Evolutionary conservation across 2,329 filamentous ascomycete genomes (phyloP).

Genomic region (Sarocladiaceae sp.): DNA sequence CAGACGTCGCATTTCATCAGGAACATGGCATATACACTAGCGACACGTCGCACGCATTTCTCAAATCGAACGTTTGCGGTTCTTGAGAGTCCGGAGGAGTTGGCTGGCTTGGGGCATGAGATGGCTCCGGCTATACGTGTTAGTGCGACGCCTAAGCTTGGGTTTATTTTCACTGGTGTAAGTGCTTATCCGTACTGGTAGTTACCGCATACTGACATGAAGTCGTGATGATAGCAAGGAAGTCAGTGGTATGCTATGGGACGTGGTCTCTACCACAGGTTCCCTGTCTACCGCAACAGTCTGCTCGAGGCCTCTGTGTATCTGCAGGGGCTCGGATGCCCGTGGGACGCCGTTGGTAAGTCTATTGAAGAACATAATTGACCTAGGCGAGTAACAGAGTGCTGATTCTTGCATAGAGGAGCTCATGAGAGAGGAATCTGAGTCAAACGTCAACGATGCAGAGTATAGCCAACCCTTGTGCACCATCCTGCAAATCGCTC

Average conservation of each 20-base stretch:
- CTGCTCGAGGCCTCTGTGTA: neutral
- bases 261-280: slow-evolving; percentile 10
- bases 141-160: neutral
- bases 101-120: no score
- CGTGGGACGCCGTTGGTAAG: no score
- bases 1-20: neutral
- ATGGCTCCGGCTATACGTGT: neutral
- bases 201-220: no score
- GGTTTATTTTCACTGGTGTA: slow-evolving; percentile 28
- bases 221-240: slow-evolving; percentile 12
- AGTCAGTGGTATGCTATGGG: slow-evolving; percentile 17
- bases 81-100: neutral
- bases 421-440: neutral
- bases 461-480: slow-evolving; percentile 40
- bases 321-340: neutral
- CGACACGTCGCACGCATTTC: neutral
- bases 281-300: slow-evolving; percentile 8
- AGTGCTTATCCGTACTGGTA: no score
- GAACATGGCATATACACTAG: neutral
- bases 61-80: neutral
- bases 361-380: no score
- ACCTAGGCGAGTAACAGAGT: no score
- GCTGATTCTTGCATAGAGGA: slow-evolving; percentile 2
- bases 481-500: slow-evolving; percentile 43
- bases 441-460: slow-evolving; percentile 29